Evolutionary conservation across 768 basidiomycete species (phyloP).

Genomic region (Holtermannia corniformis): DNA sequence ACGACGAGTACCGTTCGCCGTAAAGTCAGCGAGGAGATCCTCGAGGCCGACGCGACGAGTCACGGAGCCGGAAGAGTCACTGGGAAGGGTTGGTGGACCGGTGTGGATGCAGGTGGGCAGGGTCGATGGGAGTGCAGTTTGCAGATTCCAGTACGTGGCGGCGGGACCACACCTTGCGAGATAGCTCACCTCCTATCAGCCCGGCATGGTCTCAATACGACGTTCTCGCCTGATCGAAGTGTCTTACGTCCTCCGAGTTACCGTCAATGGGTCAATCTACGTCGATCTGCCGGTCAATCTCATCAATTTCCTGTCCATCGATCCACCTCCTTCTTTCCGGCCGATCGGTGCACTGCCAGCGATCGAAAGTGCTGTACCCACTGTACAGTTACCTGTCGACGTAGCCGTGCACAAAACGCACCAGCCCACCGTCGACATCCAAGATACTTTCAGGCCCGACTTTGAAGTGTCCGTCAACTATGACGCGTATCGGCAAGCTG

Average conservation of each 20-base stretch:
- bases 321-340: conserved; percentile 53
- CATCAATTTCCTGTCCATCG: conserved; percentile 75
- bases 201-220: conserved; percentile 47
- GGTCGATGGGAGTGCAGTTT: conserved; percentile 61
- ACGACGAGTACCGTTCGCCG: conserved; percentile 56
- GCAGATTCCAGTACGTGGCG: conserved; percentile 57
- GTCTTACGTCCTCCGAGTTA: conserved; percentile 59
- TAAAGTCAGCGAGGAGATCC: conserved; percentile 54
- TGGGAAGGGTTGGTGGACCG: conserved; percentile 76
- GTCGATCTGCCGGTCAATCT: conserved; percentile 66
- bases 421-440: background rate
- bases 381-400: background rate
- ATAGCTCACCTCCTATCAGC: conserved; percentile 4
- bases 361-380: background rate
- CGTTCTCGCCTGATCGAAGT: conserved; percentile 67
- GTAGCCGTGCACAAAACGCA: background rate
- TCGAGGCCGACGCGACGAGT: conserved; percentile 51
- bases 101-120: conserved; percentile 56
- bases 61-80: conserved; percentile 55
- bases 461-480: conserved; percentile 5
- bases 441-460: background rate
- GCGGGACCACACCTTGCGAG: background rate
- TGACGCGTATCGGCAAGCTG: conserved; percentile 4
- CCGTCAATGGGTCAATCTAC: conserved; percentile 55
- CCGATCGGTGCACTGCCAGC: background rate